Conservation (phyloP, 2,329 filamentous ascomycete species). For the Rhinocladiella similis region DNA sequence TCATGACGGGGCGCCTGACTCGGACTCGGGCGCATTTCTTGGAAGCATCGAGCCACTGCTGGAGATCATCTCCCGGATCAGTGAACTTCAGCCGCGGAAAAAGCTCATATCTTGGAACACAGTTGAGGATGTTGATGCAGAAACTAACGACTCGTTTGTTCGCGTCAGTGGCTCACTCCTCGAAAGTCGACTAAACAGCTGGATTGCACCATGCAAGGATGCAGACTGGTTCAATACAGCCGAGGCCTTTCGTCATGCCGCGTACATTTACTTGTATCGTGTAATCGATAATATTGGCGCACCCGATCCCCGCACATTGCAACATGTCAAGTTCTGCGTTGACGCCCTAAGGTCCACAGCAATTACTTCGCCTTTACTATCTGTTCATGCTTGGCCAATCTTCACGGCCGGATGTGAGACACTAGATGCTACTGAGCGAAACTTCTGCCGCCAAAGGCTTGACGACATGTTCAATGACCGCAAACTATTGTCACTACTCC, state of each 20-base stretch:
- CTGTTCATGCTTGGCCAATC: neutral
- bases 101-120: neutral
- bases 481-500: neutral
- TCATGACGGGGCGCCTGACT: neutral
- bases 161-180: neutral
- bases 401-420: neutral
- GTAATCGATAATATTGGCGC: neutral
- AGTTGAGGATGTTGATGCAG: neutral
- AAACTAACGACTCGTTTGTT: neutral
- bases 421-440: neutral
- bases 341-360: neutral
- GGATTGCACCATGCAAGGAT: neutral
- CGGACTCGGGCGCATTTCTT: neutral
- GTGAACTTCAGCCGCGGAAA: neutral
- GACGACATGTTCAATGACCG: neutral
- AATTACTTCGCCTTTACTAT: neutral
- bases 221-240: neutral
- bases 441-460: neutral
- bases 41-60: neutral
- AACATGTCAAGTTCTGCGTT: neutral
- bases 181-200: neutral
- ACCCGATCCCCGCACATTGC: neutral
- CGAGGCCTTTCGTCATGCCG: constrained; percentile 1
- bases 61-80: neutral
- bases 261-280: constrained; percentile 1